Percentiles rank a stretch among this genome's conserved stretches.
These are phyloP conservation scores for Aphanomyces invadans DNA, from an alignment of 352 stramenopile genomes.

Conservation along the genomic window DNA sequence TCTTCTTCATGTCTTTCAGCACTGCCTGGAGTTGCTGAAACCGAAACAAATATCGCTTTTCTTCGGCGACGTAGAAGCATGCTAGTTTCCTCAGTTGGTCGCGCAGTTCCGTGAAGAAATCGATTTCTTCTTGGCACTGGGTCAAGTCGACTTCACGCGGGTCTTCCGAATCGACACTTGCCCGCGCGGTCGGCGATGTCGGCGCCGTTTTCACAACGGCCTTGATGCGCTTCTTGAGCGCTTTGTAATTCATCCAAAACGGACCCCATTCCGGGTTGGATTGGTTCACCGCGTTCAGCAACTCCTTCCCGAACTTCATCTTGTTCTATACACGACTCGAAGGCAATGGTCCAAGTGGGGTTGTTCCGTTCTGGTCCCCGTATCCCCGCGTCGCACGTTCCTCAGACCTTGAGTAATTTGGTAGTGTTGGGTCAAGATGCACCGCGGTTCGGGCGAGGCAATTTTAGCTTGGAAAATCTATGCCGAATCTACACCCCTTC, in stretches of 20 bases:
- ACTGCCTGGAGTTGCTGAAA: constrained; percentile 65
- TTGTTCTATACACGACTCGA: not conserved
- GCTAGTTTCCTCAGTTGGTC: constrained; percentile 73
- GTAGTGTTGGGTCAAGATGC: constrained; percentile 9
- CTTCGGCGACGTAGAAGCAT: constrained; percentile 63
- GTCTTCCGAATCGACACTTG: not conserved
- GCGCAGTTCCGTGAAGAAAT: constrained; percentile 72
- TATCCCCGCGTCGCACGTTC: too few relatives aligned
- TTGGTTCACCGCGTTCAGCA: constrained; percentile 59
- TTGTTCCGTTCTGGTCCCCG: too few relatives aligned
- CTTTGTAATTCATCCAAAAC: constrained; percentile 85
- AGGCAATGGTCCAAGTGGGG: not conserved
- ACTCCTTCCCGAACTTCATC: constrained; percentile 80
- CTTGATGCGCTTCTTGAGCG: constrained; percentile 80
- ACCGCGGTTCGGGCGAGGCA: not conserved
- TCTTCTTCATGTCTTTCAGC: constrained; percentile 52
- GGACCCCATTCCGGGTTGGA: constrained; percentile 76
- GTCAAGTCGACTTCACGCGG: constrained; percentile 17
- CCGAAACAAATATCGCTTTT: constrained; percentile 62
- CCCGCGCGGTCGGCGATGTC: not conserved
- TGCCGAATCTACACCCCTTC: constrained; percentile 11
- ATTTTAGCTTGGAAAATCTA: constrained; percentile 6
- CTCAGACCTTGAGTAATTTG: not conserved
- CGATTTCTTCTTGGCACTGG: constrained; percentile 38
- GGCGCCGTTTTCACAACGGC: constrained; percentile 37